These are phyloP conservation scores for Emmonsiellopsis sp. DNA, from an alignment of 2,329 filamentous ascomycete genomes.

Conservation along the genomic window DNA sequence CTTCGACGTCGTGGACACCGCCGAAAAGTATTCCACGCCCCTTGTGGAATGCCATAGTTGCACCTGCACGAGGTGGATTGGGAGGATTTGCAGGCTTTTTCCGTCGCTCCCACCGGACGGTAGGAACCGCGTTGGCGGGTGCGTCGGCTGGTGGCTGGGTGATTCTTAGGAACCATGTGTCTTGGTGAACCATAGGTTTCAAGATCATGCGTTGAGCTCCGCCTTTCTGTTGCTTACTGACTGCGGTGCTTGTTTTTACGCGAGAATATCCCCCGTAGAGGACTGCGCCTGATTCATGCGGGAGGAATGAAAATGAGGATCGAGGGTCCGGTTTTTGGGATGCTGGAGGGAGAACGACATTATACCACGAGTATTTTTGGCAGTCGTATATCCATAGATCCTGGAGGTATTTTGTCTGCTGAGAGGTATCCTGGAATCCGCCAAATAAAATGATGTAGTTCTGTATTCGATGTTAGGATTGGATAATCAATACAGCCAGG, in stretches of 20 bases:
- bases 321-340: constrained; percentile 82
- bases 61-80: constrained; percentile 70
- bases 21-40: constrained; percentile 89
- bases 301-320: constrained; percentile 84
- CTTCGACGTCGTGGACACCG: constrained; percentile 85
- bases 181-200: constrained; percentile 83
- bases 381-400: constrained; percentile 97
- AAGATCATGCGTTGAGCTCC: constrained; percentile 59
- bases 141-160: constrained; percentile 61
- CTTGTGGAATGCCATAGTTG: constrained; percentile 91
- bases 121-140: constrained; percentile 54
- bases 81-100: constrained; percentile 89
- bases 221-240: constrained; percentile 50
- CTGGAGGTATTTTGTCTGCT: constrained; percentile 85
- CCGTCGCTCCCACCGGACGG: constrained; percentile 79
- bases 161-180: constrained; percentile 87
- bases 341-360: constrained; percentile 62
- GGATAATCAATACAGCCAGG: not conserved
- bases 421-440: constrained; percentile 93
- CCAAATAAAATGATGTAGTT: constrained; percentile 94
- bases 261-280: constrained; percentile 90
- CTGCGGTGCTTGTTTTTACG: constrained; percentile 59
- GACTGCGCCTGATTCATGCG: constrained; percentile 81
- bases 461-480: constrained; percentile 14
- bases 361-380: constrained; percentile 73